Percentiles rank a stretch among this genome's conserved stretches.
These are phyloP conservation scores for Musa schizocarpa DNA, from an alignment of 176 grass and related monocot species.

Conservation along the genomic window DNA sequence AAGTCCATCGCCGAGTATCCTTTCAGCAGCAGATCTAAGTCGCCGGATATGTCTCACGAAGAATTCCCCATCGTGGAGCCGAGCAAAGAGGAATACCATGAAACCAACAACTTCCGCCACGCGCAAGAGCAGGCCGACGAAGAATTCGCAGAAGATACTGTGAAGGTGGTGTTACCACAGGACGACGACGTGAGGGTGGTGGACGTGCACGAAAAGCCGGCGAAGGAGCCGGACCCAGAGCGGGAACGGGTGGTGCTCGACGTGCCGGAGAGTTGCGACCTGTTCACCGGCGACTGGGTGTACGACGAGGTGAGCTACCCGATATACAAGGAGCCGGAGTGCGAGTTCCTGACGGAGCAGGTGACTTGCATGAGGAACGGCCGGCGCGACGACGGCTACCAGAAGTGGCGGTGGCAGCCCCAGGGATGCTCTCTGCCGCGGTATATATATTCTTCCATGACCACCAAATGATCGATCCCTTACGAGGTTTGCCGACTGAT, in stretches of 20 bases:
- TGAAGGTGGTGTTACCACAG: neutral
- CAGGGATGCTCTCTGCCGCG: slow-evolving; percentile 45
- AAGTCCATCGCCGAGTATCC: slow-evolving; percentile 21
- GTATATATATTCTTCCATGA: slow-evolving; percentile 24
- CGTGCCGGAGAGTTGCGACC: slow-evolving; percentile 58
- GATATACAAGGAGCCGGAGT: slow-evolving; percentile 58
- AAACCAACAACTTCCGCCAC: neutral
- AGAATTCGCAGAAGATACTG: neutral
- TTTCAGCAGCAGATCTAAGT: neutral
- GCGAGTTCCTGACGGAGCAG: slow-evolving; percentile 52
- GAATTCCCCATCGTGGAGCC: neutral
- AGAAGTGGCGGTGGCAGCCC: slow-evolving; percentile 83
- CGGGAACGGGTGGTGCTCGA: slow-evolving; percentile 11
- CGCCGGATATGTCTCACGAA: neutral
- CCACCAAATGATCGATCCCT: neutral
- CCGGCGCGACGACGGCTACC: slow-evolving; percentile 40
- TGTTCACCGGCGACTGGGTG: slow-evolving; percentile 47
- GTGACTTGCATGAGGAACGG: slow-evolving; percentile 75
- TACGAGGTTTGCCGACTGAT: neutral
- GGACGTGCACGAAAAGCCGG: neutral
- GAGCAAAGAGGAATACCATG: neutral
- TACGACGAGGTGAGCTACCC: slow-evolving; percentile 49
- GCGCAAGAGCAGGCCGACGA: neutral
- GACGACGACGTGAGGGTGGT: neutral
- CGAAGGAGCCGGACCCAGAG: slow-evolving; percentile 29